Evolutionary conservation across 208 protist species (phyloP), one percentile per base, ranked within the genome.

Genomic region (Trypanosoma lewisi): DNA sequence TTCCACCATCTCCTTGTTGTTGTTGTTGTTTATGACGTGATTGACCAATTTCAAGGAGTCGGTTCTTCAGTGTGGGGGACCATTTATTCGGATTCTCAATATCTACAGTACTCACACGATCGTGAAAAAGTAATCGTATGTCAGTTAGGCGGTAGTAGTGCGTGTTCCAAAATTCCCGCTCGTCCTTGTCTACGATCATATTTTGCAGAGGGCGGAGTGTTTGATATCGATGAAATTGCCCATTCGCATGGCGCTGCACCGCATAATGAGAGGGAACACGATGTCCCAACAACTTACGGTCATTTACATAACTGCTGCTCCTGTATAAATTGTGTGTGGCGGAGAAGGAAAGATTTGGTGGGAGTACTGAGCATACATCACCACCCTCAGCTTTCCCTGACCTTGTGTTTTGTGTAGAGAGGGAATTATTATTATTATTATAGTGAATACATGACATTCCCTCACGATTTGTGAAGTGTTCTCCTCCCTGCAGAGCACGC

Each of bases 161-260:
- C 31, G 75, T 78, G 31, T 72, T 59, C 85, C 89, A 95, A 67
- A 95, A 95, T 42, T 85, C 72, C 25, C 79, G 75, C 63, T 92
- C 89, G 3, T 91, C 85, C 31, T 76, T 77, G 4, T 83, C 76
- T 9, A 82, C 68, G 14, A 77, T 34, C 48, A 83, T 57, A 36
- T 59, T 17, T 23, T 68, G 64, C 21, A 63, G 28, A 50, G 56
- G 56, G 14, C 61, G 55, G 9, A 75, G 52, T 14, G 54, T 66
- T 48, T 75, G 70, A 27, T 69, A 33, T 4, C 37, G 6, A 25
- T 33, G 50, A 48, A 70, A 61, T 5, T 37, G 52, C 5, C 70
- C 63, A 44, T 34, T 66, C 27, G 36, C 61, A 21, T 27, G 31
- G 23, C 70, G 70, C 44, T 69, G 70, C 23, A 44, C 41, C 14